phyloP scores from a whole-genome alignment of 2,329 filamentous ascomycete genomes.

The Aspergillus novofumigatus region DNA sequence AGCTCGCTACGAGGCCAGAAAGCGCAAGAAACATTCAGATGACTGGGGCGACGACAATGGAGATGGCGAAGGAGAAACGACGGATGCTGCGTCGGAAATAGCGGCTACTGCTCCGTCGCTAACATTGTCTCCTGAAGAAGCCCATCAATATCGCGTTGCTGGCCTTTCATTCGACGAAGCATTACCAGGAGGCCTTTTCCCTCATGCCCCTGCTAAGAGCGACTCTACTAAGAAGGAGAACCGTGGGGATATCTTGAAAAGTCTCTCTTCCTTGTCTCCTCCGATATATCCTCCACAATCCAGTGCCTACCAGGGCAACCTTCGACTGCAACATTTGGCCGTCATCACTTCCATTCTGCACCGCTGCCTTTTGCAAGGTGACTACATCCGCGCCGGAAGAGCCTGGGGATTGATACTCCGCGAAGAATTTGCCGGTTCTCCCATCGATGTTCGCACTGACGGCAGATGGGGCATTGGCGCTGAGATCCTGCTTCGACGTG shows the following conservation, averaged over 20 bases:
- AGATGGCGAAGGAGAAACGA: constrained; percentile 23
- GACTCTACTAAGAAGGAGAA: constrained; percentile 9
- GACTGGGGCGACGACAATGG: constrained; percentile 24
- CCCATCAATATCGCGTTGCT: constrained; percentile 41
- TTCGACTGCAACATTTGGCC: constrained; percentile 55
- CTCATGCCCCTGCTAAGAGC: constrained; percentile 30
- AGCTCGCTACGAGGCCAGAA: constrained; percentile 32
- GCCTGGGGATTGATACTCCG: constrained; percentile 72
- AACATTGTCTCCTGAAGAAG: constrained; percentile 38
- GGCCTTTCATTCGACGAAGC: constrained; percentile 36
- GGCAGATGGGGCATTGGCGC: constrained; percentile 79
- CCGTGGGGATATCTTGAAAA: constrained; percentile 17
- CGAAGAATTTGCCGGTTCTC: constrained; percentile 52
- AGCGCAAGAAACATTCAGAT: constrained; percentile 28
- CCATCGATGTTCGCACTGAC: constrained; percentile 65
- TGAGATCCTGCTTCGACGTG: constrained; percentile 69
- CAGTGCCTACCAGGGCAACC: constrained; percentile 28
- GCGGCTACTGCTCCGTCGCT: constrained; percentile 20
- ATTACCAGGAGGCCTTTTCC: constrained; percentile 39
- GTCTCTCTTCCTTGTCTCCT: constrained; percentile 28
- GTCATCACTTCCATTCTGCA: constrained; percentile 68
- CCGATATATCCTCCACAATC: constrained; percentile 33
- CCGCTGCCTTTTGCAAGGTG: constrained; percentile 64
- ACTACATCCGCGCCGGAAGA: constrained; percentile 67
- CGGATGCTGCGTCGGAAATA: constrained; percentile 26